Conservation (phyloP, 345 rosid species). For the Linum tenue region DNA sequence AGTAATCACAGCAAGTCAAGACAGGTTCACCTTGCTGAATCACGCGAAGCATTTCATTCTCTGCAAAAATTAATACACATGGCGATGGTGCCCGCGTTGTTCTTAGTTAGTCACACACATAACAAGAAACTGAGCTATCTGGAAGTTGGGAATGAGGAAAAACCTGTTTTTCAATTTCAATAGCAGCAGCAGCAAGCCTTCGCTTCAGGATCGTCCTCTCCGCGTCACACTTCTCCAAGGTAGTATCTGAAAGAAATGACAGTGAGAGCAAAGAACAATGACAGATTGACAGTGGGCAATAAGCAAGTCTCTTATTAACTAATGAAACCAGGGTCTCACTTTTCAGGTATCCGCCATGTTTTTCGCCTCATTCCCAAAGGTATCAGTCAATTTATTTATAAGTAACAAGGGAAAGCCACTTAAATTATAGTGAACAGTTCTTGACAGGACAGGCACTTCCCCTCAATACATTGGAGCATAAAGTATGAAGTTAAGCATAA, state of each 20-base stretch:
- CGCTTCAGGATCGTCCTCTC: slow-evolving; percentile 54
- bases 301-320: background rate
- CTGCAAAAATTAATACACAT: slow-evolving; percentile 41
- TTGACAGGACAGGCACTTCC: background rate
- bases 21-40: slow-evolving; percentile 16
- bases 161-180: slow-evolving; percentile 96
- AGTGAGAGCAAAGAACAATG: slow-evolving; percentile 10
- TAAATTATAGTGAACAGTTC: no score
- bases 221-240: slow-evolving; percentile 60
- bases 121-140: background rate
- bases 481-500: background rate
- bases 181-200: slow-evolving; percentile 67
- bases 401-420: background rate
- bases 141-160: slow-evolving; percentile 23
- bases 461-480: background rate
- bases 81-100: slow-evolving; percentile 3
- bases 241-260: slow-evolving; percentile 40
- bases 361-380: no score
- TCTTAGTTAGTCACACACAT: background rate
- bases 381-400: background rate
- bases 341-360: background rate
- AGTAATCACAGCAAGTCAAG: slow-evolving; percentile 6
- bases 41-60: slow-evolving; percentile 95
- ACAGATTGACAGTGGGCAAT: background rate
- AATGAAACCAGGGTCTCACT: background rate